Evolutionary conservation across 2,329 filamentous ascomycete genomes (phyloP).

Genomic region (Catunica adiposa): DNA sequence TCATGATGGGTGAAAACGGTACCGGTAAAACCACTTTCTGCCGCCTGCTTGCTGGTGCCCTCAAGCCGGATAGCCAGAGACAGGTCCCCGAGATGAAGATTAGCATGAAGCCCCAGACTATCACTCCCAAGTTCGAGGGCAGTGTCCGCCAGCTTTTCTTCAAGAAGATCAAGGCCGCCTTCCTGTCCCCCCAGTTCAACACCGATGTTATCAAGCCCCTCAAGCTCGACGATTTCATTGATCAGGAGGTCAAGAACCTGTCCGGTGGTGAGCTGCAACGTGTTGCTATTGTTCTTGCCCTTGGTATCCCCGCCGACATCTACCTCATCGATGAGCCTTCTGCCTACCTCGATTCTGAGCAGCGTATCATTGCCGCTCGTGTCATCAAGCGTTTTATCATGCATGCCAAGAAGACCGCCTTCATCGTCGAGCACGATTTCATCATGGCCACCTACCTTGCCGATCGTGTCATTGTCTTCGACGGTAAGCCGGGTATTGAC

Average conservation of each 20-base stretch:
- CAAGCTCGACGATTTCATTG: conserved; percentile 96
- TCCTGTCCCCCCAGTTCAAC: conserved; percentile 95
- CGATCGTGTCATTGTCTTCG: conserved; percentile 96
- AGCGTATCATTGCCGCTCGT: conserved; percentile 90
- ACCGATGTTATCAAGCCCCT: conserved; percentile 99
- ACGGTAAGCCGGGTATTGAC: conserved; percentile 78
- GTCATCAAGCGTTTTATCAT: conserved; percentile 99
- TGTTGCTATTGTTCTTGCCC: conserved; percentile 93
- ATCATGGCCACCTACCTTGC: conserved; percentile 72
- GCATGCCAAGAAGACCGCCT: conserved; percentile 99
- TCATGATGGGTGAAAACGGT: conserved; percentile 99
- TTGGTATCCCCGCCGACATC: conserved; percentile 90
- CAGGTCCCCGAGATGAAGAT: conserved; percentile 89
- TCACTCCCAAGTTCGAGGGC: conserved; percentile 93
- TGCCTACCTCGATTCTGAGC: conserved; percentile 95
- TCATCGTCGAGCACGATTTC: conserved; percentile 99
- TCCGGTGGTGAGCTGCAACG: conserved; percentile 99
- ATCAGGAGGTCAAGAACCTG: conserved; percentile 97
- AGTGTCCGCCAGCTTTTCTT: conserved; percentile 97
- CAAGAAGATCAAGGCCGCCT: conserved; percentile 97
- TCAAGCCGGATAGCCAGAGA: conserved; percentile 70
- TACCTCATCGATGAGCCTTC: conserved; percentile 97
- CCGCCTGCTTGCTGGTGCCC: conserved; percentile 79
- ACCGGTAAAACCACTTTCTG: conserved; percentile 99
- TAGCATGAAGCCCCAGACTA: conserved; percentile 98